Base-by-base conservation (phyloP, 306 rosid genomes). In the Heteromeles arbutifolia region DNA sequence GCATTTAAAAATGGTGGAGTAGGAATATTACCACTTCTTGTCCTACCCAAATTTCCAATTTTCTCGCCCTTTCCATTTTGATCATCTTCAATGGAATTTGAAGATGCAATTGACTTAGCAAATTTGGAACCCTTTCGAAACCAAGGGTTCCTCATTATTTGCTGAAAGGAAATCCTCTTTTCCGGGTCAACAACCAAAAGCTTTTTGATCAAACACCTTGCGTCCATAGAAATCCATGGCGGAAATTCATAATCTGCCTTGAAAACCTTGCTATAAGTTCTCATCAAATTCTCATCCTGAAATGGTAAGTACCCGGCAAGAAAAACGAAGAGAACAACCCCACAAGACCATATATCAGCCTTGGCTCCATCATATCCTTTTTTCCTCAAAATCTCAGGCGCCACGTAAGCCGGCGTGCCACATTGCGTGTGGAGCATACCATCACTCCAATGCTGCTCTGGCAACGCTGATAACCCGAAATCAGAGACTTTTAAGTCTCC, bases 351-450 rank as follows among this genome's bases (percentile, higher is more conserved):
- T 0, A 93, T 70, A 76, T 93, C 98, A 4, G 93, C 88, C 70
- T 86, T 93, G 0, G 90, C 90, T 21, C 98, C 98, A 34, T 89
- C 92, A 10, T 93, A 93, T 0, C 98, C 98, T 32, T 79, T 85
- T 77, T 89, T 93, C 78, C 87, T 86, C 76, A 93, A 48, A 4
- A 93, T 84, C 77, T 93, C 98, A 0, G 98, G 98, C 3, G 97
- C 98, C n/a, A 91, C 93, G 10, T 93, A 93, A 1, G 97, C 90
- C 6, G 96, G 98, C 0, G 98, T 93, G 1, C 98, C 98, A 18
- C 98, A 93, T 22, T 86, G 92, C 2, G 98, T 93, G 19, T 88
- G 48, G 0, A 93, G 90, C 88, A 93, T 73, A 2, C 98, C 96
- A n/a, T 93, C 97, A 14, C 72, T 74, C 41, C 92, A 68, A 21